Conservation (phyloP, 129 eudicot genomes). For the Saposhnikovia divaricata region DNA sequence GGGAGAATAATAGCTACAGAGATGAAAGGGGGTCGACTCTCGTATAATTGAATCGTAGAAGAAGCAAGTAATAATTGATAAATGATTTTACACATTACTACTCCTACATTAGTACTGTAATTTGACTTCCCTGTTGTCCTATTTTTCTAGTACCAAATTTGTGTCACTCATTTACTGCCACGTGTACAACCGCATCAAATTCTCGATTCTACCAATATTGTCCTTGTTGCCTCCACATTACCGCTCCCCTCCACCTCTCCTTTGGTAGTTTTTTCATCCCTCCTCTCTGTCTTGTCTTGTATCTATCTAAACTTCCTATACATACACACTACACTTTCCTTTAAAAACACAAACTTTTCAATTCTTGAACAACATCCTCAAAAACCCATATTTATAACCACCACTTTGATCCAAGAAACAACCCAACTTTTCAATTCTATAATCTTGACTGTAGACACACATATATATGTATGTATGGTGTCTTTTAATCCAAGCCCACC, state of each 20-base stretch:
- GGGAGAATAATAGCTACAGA: too few relatives aligned
- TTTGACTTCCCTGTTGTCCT: too few relatives aligned
- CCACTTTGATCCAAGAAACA: not conserved
- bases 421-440: not conserved
- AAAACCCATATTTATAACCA: not conserved
- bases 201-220: not conserved
- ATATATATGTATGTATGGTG: conserved; percentile 19
- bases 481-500: conserved; percentile 26
- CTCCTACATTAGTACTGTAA: too few relatives aligned
- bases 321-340: too few relatives aligned
- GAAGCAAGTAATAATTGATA: too few relatives aligned
- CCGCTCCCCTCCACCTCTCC: not conserved
- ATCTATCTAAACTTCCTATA: not conserved
- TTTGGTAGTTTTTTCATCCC: not conserved
- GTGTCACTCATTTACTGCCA: not conserved
- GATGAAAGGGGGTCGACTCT: too few relatives aligned
- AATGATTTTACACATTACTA: too few relatives aligned
- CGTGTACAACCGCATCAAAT: not conserved
- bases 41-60: too few relatives aligned
- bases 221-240: not conserved
- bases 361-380: not conserved
- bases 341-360: not conserved
- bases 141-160: not conserved
- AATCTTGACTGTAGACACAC: not conserved
- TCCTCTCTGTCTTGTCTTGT: not conserved